Evolutionary conservation across 768 basidiomycete genomes (phyloP), one percentile per base, ranked within the genome.

Genomic region (Kondoa subrosea): DNA sequence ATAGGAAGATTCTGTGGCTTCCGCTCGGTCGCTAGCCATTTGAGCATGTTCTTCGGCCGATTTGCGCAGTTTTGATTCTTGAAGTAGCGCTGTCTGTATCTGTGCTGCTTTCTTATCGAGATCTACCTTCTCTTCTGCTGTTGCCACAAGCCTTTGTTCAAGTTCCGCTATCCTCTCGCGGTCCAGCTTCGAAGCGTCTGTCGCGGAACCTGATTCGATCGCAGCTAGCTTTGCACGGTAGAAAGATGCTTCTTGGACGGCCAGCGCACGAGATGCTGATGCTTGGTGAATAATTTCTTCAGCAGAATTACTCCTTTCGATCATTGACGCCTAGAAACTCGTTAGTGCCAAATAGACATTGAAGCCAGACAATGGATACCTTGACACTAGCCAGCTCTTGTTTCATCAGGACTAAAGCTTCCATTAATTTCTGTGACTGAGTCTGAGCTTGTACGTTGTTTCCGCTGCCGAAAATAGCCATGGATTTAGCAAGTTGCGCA

Each of bases 221-320:
- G 93, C 91, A 1, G 85, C 82, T n/a, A 93, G 80, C 78, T 97
- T 96, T 60, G 92, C 89, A 63, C 92, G 89, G 76, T 91, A 95
- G 79, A 87, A 96, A 0, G 91, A 89, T 1, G 92, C 88, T 77
- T 99, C 95, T 77, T 97, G 89, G 4, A 88, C 78, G 0, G 95
- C 95, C 57, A 83, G 85, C 4, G 81, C 76, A 70, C 87, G 86
- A 70, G 85, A 78, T 64, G 87, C 83, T 71, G 92, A 89, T 0
- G 88, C 87, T 65, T 90, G 87, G 2, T 83, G 81, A 12, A 95
- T 77, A 56, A 85, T 85, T 57, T 88, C 85, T 1, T 93, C 89
- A 65, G 84, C 85, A 16, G 82, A 80, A 25, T 62, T 16, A 71
- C 70, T 66, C 75, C 78, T 71, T 68, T 75, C 74, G 71, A 71